Conservation (phyloP, 2,329 filamentous ascomycete species). For the Ophiocordyceps robertsii region DNA sequence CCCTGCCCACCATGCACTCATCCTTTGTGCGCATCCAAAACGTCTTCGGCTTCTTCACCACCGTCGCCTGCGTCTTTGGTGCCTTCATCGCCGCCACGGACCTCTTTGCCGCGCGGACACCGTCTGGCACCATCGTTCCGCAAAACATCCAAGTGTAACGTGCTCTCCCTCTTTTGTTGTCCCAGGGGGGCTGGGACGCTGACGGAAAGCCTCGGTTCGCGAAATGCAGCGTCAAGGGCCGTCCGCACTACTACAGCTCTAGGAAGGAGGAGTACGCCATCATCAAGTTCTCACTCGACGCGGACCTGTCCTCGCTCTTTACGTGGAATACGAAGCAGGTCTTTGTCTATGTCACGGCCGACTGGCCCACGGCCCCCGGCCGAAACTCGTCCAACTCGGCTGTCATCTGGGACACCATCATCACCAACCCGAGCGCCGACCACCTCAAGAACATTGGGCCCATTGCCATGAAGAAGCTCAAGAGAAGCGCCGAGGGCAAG, state of each 20-base stretch:
- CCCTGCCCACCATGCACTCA: slow-evolving; percentile 60
- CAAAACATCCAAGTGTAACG: slow-evolving; percentile 76
- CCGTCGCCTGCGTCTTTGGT: slow-evolving; percentile 72
- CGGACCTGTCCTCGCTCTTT: slow-evolving; percentile 84
- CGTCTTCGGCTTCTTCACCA: slow-evolving; percentile 96
- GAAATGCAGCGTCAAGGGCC: slow-evolving; percentile 58
- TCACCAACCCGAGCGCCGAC: slow-evolving; percentile 58
- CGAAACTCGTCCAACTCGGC: slow-evolving; percentile 48
- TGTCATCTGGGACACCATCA: slow-evolving; percentile 93
- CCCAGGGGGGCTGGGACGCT: background rate
- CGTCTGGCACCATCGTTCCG: slow-evolving; percentile 45
- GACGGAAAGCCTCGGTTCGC: background rate
- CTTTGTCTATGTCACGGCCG: slow-evolving; percentile 89
- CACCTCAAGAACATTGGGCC: slow-evolving; percentile 48
- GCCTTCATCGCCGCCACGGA: slow-evolving; percentile 71
- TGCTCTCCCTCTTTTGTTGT: slow-evolving; percentile 1
- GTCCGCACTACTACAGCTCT: slow-evolving; percentile 87
- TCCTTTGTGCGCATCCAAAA: slow-evolving; percentile 75
- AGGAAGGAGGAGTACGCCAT: slow-evolving; percentile 95
- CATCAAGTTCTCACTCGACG: slow-evolving; percentile 84
- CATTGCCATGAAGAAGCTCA: slow-evolving; percentile 47
- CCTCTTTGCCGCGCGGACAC: slow-evolving; percentile 54
- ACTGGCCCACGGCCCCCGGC: slow-evolving; percentile 35
- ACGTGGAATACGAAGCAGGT: slow-evolving; percentile 99
- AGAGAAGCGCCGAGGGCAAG: slow-evolving; percentile 45